Evolutionary conservation across 2,329 filamentous ascomycete species (phyloP).

Genomic region (Diaporthe longicolla): DNA sequence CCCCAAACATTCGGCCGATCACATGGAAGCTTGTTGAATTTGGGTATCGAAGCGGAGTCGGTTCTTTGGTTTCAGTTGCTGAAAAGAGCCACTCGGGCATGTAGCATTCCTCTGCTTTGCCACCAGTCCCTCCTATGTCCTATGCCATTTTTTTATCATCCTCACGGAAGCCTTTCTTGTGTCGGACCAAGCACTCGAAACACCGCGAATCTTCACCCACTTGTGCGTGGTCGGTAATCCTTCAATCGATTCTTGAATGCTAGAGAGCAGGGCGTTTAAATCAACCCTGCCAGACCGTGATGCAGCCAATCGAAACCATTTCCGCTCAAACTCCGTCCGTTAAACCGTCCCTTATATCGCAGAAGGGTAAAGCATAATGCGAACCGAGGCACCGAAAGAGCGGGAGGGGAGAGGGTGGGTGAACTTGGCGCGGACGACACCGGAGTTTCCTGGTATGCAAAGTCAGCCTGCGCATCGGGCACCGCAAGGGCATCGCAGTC

Average conservation of each 20-base stretch:
- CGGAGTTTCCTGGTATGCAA: slow-evolving; percentile 83
- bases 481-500: background rate
- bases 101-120: slow-evolving; percentile 41
- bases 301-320: slow-evolving; percentile 46
- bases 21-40: slow-evolving; percentile 28
- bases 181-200: slow-evolving; percentile 44
- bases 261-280: slow-evolving; percentile 42
- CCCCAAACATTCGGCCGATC: slow-evolving; percentile 13
- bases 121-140: slow-evolving; percentile 37
- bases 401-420: slow-evolving; percentile 94
- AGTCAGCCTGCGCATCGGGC: slow-evolving; percentile 29
- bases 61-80: slow-evolving; percentile 43
- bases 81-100: slow-evolving; percentile 42
- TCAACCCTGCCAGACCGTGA: slow-evolving; percentile 44
- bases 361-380: slow-evolving; percentile 98
- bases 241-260: slow-evolving; percentile 44
- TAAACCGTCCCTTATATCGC: slow-evolving; percentile 83
- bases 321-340: slow-evolving; percentile 46
- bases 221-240: slow-evolving; percentile 43
- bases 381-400: slow-evolving; percentile 95
- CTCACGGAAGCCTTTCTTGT: slow-evolving; percentile 41
- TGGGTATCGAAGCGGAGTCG: slow-evolving; percentile 37
- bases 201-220: slow-evolving; percentile 42
- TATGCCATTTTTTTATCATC: slow-evolving; percentile 36
- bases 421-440: slow-evolving; percentile 98